Base-by-base conservation (phyloP, 2,329 filamentous ascomycete genomes). In the Falciphora oryzae region DNA sequence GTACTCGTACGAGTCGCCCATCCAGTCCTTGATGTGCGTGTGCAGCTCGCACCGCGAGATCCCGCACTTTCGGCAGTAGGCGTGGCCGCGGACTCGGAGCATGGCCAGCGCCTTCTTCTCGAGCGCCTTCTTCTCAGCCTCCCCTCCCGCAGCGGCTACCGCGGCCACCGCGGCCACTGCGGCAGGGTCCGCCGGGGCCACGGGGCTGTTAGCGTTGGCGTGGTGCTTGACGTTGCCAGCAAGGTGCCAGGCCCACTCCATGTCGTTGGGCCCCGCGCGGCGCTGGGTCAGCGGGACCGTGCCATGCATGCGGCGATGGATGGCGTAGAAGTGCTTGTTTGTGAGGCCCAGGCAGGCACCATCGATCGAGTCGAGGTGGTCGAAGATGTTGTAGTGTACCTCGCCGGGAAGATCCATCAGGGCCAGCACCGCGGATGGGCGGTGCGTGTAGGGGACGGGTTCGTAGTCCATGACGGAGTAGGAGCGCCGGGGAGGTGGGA, bases 361-460 rank as follows among this genome's bases (percentile, higher is more conserved):
- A 74, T 89, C 86, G 67, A 89, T 87, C 61, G 84, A 83, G 74
- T 89, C 86, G 65, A 89, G 81, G 68, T 83, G 82, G 72, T 86
- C 84, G 70, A 87, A 85, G 67, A 89, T 79, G 66, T 80, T 76
- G 67, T 82, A 86, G 73, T 87, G 85, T 14, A 89, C 76, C 73
- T 89, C 86, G 0, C 80, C 73, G 18, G 86, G 85, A 2, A 89
- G 78, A 63, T 84, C 80, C 53, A 78, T 70, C 10, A 88, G 75
- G 22, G 77, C 78, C 61, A 84, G 75, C 64, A 75, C 75, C 61
- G 75, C 70, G 7, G 82, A 80, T 1, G 81, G 81, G 62, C 74
- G 76, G 62, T 84, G 81, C 62, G 79, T 81, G 65, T 80, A 77
- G 11, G 80, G 78, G n/a, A 80, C 70, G 0, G 84, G 84, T 71